phyloP scores from a whole-genome alignment of 345 rosid species.

The Eucalyptus rudis region DNA sequence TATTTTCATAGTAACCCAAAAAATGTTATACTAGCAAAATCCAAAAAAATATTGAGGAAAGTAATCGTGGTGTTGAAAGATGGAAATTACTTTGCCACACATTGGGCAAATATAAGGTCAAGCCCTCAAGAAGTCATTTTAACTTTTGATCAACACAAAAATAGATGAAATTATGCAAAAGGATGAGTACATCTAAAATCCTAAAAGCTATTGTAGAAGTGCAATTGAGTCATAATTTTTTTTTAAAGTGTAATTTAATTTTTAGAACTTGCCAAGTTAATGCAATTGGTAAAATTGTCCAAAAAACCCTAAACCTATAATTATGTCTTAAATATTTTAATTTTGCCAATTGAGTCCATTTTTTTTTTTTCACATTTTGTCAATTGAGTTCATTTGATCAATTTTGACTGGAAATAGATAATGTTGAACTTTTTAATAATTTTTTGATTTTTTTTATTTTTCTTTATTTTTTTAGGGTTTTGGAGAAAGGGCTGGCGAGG shows the following conservation, averaged over 20 bases:
- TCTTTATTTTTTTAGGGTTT: too few species aligned
- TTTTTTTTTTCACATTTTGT: too few species aligned
- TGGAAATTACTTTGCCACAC: neutral
- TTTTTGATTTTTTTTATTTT: too few species aligned
- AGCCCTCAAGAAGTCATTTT: neutral
- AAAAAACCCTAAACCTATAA: too few species aligned
- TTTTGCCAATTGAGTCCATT: too few species aligned
- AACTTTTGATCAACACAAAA: neutral
- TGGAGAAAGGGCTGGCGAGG: too few species aligned
- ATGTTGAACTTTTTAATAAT: too few species aligned
- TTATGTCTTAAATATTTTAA: too few species aligned
- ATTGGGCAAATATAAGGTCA: neutral
- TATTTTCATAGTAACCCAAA: too few species aligned
- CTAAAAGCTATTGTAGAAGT: neutral
- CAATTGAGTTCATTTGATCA: rapidly evolving
- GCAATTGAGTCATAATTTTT: neutral
- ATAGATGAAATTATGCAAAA: neutral
- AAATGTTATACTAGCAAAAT: rapidly evolving
- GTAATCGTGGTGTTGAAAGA: neutral
- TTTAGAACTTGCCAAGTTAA: neutral
- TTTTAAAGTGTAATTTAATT: too few species aligned
- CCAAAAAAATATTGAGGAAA: neutral
- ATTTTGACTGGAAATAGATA: rapidly evolving
- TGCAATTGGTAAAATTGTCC: too few species aligned
- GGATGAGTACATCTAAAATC: too few species aligned